These are phyloP conservation scores for Turnera subulata DNA, from an alignment of 345 rosid genomes.

Conservation along the genomic window DNA sequence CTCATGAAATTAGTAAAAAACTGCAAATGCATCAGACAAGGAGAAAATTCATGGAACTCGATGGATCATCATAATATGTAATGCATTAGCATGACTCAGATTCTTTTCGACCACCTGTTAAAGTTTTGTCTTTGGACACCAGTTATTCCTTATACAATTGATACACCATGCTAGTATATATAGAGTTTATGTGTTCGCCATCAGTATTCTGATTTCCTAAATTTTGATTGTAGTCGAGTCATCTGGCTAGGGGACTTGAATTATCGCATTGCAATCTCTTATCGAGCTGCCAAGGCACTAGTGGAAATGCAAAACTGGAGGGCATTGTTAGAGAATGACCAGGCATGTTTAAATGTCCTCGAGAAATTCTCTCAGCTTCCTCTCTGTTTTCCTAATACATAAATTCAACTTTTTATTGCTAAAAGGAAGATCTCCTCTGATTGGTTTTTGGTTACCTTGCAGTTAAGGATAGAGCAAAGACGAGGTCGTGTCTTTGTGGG, in stretches of 20 bases:
- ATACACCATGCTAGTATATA: background rate
- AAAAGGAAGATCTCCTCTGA: constrained; percentile 17
- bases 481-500: constrained; percentile 79
- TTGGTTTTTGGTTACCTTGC: constrained; percentile 21
- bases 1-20: too few species aligned
- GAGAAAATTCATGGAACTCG: too few species aligned
- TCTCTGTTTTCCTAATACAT: constrained; percentile 3
- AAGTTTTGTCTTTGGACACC: too few species aligned
- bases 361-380: background rate
- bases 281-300: constrained; percentile 95
- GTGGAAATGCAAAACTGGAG: constrained; percentile 99
- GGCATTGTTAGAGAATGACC: constrained; percentile 88
- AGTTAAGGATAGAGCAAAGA: constrained; percentile 91
- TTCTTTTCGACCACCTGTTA: too few species aligned
- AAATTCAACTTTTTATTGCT: background rate
- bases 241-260: constrained; percentile 99
- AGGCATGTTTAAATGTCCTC: constrained; percentile 43
- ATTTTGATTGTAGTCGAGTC: constrained; percentile 60
- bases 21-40: too few species aligned
- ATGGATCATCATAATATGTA: too few species aligned
- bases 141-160: background rate
- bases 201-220: constrained; percentile 5
- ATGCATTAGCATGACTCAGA: too few species aligned
- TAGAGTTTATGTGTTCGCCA: constrained; percentile 1
- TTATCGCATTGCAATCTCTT: constrained; percentile 91